phyloP scores from a whole-genome alignment of 2,329 filamentous ascomycete species.

The Hymenoscyphus fraxineus region DNA sequence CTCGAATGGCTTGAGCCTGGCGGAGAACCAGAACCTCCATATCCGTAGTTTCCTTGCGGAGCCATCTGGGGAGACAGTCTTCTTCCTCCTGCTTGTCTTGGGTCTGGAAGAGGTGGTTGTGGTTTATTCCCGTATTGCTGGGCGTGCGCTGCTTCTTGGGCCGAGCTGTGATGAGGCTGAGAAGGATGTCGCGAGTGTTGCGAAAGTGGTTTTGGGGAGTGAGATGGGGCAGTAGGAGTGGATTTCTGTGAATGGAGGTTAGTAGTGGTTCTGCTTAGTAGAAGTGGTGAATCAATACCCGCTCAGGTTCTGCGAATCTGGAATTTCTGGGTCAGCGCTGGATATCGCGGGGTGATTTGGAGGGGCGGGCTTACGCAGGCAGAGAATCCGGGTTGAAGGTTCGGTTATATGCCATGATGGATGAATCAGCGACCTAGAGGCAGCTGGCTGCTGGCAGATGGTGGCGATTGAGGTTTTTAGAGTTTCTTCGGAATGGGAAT shows the following conservation, averaged over 20 bases:
- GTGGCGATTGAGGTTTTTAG: neutral
- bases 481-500: neutral
- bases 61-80: constrained; percentile 29
- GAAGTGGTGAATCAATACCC: constrained; percentile 31
- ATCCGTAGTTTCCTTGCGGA: constrained; percentile 27
- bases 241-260: constrained; percentile 12
- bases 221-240: constrained; percentile 19
- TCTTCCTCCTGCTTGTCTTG: constrained; percentile 11
- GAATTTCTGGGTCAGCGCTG: constrained; percentile 10
- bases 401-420: constrained; percentile 86
- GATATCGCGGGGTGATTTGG: constrained; percentile 3
- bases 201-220: constrained; percentile 35
- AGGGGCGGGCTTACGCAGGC: constrained; percentile 64
- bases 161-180: constrained; percentile 20
- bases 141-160: constrained; percentile 26
- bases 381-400: constrained; percentile 92
- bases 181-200: constrained; percentile 39
- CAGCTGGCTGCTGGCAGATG: neutral
- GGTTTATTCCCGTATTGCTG: constrained; percentile 30
- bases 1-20: constrained; percentile 28
- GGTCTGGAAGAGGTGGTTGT: constrained; percentile 26
- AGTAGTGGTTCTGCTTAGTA: constrained; percentile 5
- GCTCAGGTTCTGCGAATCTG: constrained; percentile 52
- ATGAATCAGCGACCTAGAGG: constrained; percentile 4
- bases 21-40: constrained; percentile 29